Conservation (phyloP, 179 eudicot species). For the Heliamphora pulchella region DNA sequence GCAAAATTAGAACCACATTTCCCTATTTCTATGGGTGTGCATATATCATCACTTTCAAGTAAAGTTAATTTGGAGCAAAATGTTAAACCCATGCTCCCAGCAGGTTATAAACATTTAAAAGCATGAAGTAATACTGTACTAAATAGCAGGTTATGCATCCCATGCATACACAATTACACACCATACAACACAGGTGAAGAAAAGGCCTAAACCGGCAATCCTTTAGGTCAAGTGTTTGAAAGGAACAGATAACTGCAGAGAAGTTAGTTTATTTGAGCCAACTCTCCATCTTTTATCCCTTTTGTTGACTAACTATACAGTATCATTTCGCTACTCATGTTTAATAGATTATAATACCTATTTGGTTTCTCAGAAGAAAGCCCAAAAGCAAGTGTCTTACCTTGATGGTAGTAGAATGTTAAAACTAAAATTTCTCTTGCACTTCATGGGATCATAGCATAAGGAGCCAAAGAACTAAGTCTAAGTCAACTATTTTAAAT, state of each 20-base stretch:
- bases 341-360: not conserved
- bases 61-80: not conserved
- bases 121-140: not conserved
- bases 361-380: not conserved
- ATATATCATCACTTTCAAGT: not conserved
- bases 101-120: not conserved
- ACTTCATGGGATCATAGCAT: not conserved
- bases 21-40: not conserved
- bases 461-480: not conserved
- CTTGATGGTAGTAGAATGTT: not conserved
- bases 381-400: not conserved
- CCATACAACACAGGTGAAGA: not conserved
- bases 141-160: not conserved
- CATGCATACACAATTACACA: not conserved
- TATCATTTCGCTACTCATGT: not conserved
- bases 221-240: not conserved
- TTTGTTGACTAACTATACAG: not conserved
- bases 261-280: not conserved
- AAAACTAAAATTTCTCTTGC: not conserved
- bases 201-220: not conserved
- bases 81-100: not conserved
- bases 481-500: conserved; percentile 11
- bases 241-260: not conserved
- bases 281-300: not conserved
- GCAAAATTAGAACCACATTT: not conserved